Evolutionary conservation across 2,329 filamentous ascomycete genomes (phyloP).

Genomic region (Claviceps citrina): DNA sequence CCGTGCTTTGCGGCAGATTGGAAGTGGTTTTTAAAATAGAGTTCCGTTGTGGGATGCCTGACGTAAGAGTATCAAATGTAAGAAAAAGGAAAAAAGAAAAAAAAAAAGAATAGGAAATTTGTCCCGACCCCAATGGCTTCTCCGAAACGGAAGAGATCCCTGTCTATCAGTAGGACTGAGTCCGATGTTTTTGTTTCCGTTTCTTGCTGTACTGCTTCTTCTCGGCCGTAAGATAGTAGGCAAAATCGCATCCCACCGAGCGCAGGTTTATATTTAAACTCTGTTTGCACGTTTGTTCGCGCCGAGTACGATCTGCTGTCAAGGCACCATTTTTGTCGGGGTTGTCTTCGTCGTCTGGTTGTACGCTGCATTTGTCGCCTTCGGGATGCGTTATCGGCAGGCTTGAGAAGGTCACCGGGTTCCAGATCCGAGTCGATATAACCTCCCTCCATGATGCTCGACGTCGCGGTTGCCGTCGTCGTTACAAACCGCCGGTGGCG

Average conservation of each 20-base stretch:
- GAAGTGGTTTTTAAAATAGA: conserved; percentile 19
- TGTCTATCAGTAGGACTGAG: not conserved
- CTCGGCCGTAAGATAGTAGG: not conserved
- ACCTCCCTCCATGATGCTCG: not conserved
- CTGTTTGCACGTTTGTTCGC: not conserved
- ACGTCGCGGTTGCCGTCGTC: not conserved
- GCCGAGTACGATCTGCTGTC: not conserved
- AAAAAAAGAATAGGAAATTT: conserved; percentile 1
- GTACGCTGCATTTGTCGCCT: not conserved
- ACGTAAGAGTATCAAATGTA: conserved; percentile 12
- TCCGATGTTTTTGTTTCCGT: not conserved
- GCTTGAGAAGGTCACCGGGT: not conserved
- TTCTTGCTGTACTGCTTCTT: not conserved
- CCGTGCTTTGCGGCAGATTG: conserved; percentile 24
- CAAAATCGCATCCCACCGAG: not conserved
- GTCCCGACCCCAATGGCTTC: not conserved
- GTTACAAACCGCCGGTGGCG: not conserved
- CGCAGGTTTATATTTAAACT: not conserved
- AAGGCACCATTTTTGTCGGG: conserved; percentile 1
- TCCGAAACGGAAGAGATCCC: not conserved
- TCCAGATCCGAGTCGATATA: not conserved
- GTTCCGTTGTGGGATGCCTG: conserved; percentile 21
- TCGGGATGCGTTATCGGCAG: not conserved
- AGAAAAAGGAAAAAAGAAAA: conserved; percentile 1
- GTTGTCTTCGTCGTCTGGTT: conserved; percentile 5